Evolutionary conservation across 805 yeast genomes (phyloP), one percentile per base, ranked within the genome.

Genomic region (Saturnispora hagleri): DNA sequence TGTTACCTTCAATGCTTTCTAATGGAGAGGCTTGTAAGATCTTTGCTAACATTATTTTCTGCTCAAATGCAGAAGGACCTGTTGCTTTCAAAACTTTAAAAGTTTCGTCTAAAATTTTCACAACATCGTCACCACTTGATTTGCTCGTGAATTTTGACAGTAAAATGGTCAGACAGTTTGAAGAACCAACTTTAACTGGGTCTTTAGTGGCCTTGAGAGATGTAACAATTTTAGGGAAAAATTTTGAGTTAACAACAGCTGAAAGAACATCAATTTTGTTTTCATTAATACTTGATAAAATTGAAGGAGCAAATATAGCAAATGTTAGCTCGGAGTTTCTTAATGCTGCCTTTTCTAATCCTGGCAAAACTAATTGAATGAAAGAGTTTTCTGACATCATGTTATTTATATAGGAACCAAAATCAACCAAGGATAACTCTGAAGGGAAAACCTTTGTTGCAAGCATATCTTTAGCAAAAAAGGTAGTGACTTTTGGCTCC

Each of bases 281-380:
- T 1, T 61, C 51, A 3, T 71, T 51, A 48, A 73, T 31, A 7
- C 67, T 54, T 2, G 42, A 38, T 27, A 84, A 70, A 8, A 89
- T 61, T 10, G 73, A 71, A 3, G 81, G 77, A 2, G 85, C 63
- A n/a, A 83, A 62, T 18, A 60, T 57, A n/a, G 73, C 74, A 52
- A 88, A 77, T 0, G 87, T 77, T 38, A 71, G 65, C 61, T 89
- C 97, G 0, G 96, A 84, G 2, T 95, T 80, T 64, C 96, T 77
- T 56, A 90, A 71, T 47, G 84, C 72, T 1, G 90, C 77, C 62
- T 85, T 88, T 60, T 86, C 90, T 47, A 90, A 60, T 18, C 77
- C 73, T 2, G 95, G 88, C 4, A 61, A 8, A 6, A 64, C 13
- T 3, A 55, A 22, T 5, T 51, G 49, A 15, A 41, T 47, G 36